Evolutionary conservation across 208 protist species (phyloP), one percentile per base, ranked within the genome.

Genomic region (Acanthamoeba lenticulata): DNA sequence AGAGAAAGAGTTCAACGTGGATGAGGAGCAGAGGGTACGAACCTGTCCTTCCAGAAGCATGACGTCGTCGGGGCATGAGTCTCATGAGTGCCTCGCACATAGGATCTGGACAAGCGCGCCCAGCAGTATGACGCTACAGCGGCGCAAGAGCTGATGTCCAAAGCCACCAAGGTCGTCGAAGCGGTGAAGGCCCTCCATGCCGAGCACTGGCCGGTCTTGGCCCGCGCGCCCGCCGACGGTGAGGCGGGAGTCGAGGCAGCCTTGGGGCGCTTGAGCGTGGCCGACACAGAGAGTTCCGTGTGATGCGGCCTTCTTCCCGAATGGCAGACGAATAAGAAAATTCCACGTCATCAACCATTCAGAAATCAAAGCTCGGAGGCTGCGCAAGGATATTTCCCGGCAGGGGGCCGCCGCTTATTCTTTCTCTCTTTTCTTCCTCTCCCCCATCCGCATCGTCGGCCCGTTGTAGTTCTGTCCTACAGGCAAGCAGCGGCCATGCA

Each of bases 401-500:
- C 17, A 21, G 42, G 29, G n/a, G 21, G 4, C 77, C n/a, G n/a
- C n/a, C n/a, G 38, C 44, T 86, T 44, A 7, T 86, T 42, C 77
- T 86, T 57, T 86, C 77, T 86, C 67, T 79, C 67, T 86, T 86
- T 86, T 86, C 77, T 38, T 86, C 45, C 77, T 86, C 77, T 86
- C 77, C n/a, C n/a, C 77, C 77, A 86, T 57, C 77, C 77, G 77
- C 44, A 86, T 86, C 77, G 77, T 29, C 40, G 40, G 74, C 67
- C 60, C 60, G 60, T 67, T 67, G n/a, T 4, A n/a, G 9, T 9
- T 79, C 36, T 79, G 67, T 45, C 29, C n/a, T 11, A 45, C 67
- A 74, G 65, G 65, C 65, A 74, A 79, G 44, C 77, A 86, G 44
- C 40, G 29, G 44, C 44, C 77, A 86, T 86, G 77, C 98, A 99